These are phyloP conservation scores for Isoetes engelmannii DNA, from an alignment of 83 land plant species.

Conservation along the genomic window DNA sequence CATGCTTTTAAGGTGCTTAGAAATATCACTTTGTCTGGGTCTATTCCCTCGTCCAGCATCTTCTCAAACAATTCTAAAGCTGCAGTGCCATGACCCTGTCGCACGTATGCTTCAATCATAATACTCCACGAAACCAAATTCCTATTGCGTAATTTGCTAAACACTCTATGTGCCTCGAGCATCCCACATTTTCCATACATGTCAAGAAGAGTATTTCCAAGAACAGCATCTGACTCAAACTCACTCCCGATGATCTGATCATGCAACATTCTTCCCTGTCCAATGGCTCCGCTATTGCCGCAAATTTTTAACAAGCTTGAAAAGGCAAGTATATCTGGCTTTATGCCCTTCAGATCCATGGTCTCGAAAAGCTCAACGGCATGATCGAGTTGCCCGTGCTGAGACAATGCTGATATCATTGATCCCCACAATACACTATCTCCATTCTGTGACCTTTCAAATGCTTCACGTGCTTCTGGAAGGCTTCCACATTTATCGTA, in stretches of 20 bases:
- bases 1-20: slow-evolving; percentile 12
- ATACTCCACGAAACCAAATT: slow-evolving; percentile 34
- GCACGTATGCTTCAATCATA: slow-evolving; percentile 30
- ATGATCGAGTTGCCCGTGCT: slow-evolving; percentile 31
- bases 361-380: slow-evolving; percentile 35
- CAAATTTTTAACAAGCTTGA: slow-evolving; percentile 6
- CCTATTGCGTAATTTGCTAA: slow-evolving; percentile 17
- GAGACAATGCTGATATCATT: slow-evolving; percentile 38
- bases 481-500: slow-evolving; percentile 38
- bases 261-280: slow-evolving; percentile 36
- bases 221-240: slow-evolving; percentile 17
- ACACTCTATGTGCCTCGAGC: slow-evolving; percentile 17
- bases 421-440: slow-evolving; percentile 52
- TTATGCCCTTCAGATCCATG: slow-evolving; percentile 17
- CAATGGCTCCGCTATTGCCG: slow-evolving; percentile 8
- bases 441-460: slow-evolving; percentile 33
- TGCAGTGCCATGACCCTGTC: slow-evolving; percentile 18
- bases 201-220: slow-evolving; percentile 30
- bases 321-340: slow-evolving; percentile 7
- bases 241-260: slow-evolving; percentile 26
- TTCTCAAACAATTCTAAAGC: slow-evolving; percentile 4
- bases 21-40: slow-evolving; percentile 10
- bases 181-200: slow-evolving; percentile 40
- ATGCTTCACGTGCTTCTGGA: slow-evolving; percentile 35
- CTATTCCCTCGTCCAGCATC: not conserved